These are phyloP conservation scores for Jamesozyma rosinii DNA, from an alignment of 805 yeast species.

Conservation along the genomic window DNA sequence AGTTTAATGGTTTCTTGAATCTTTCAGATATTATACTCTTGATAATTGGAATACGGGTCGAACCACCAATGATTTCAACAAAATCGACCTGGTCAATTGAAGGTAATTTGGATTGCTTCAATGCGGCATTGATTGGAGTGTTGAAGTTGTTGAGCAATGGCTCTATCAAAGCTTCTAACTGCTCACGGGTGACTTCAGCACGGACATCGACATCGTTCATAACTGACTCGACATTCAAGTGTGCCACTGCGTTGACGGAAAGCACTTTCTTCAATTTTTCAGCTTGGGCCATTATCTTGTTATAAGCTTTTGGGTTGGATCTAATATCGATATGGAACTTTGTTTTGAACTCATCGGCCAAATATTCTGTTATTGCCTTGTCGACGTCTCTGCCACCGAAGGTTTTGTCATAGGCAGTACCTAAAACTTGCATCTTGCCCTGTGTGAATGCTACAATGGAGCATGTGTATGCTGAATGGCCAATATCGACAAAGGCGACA, in stretches of 20 bases:
- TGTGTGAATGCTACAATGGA: conserved; percentile 81
- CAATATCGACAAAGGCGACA: conserved; percentile 90
- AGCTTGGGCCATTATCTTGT: conserved; percentile 82
- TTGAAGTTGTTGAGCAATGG: conserved; percentile 71
- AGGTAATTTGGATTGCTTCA: conserved; percentile 65
- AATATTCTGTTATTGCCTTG: conserved; percentile 83
- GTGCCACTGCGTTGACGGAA: conserved; percentile 90
- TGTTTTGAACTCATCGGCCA: conserved; percentile 79
- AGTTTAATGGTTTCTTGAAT: conserved; percentile 76
- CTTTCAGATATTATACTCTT: conserved; percentile 70
- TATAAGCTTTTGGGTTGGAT: conserved; percentile 87
- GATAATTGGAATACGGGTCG: conserved; percentile 90
- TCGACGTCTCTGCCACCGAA: conserved; percentile 98
- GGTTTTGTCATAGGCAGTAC: conserved; percentile 85
- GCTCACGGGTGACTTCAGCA: conserved; percentile 76
- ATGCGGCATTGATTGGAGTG: conserved; percentile 71
- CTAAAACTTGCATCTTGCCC: conserved; percentile 88
- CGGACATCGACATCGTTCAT: conserved; percentile 96
- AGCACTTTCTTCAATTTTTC: conserved; percentile 90
- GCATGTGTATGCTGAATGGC: conserved; percentile 90
- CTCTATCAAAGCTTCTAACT: conserved; percentile 76
- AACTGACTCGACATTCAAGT: conserved; percentile 87
- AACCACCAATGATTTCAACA: conserved; percentile 93
- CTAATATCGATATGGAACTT: conserved; percentile 90
- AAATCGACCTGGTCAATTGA: conserved; percentile 63